These are phyloP conservation scores for Pythium insidiosum DNA, from an alignment of 352 stramenopile species.

Conservation along the genomic window DNA sequence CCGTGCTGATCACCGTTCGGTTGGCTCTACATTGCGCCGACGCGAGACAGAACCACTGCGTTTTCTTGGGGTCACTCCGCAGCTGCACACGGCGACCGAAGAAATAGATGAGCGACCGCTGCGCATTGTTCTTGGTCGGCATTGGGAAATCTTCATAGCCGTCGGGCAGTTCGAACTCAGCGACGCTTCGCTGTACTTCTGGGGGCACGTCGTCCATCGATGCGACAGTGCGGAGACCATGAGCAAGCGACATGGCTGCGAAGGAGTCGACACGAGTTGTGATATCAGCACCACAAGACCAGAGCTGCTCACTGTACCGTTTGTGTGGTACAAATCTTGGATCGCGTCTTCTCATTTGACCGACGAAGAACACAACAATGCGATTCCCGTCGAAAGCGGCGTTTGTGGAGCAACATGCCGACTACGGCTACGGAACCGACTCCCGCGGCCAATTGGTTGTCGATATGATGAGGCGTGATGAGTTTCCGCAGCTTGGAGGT, in stretches of 20 bases:
- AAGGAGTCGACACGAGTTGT: background rate
- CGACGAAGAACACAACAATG: constrained; percentile 2
- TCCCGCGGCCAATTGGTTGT: background rate
- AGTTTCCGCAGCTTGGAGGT: constrained; percentile 15
- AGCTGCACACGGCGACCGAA: too few species aligned
- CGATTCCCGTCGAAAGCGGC: constrained; percentile 6
- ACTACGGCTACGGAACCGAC: constrained; percentile 9
- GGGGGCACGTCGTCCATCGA: background rate
- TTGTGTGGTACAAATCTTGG: background rate
- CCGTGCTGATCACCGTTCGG: too few species aligned
- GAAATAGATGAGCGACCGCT: too few species aligned
- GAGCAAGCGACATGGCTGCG: background rate
- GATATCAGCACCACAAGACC: too few species aligned
- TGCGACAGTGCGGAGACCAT: background rate
- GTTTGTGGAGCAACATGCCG: constrained; percentile 3
- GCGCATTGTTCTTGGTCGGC: too few species aligned
- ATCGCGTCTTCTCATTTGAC: background rate
- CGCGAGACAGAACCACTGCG: too few species aligned
- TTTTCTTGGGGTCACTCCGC: too few species aligned
- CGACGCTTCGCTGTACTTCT: constrained; percentile 7
- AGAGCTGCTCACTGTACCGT: background rate
- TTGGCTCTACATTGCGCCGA: too few species aligned
- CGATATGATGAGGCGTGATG: constrained; percentile 4
- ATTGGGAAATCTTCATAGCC: too few species aligned
- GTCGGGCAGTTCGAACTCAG: too few species aligned